Evolutionary conservation across 2,329 filamentous ascomycete species (phyloP).

Genomic region (Penicillium sclerotigenum): DNA sequence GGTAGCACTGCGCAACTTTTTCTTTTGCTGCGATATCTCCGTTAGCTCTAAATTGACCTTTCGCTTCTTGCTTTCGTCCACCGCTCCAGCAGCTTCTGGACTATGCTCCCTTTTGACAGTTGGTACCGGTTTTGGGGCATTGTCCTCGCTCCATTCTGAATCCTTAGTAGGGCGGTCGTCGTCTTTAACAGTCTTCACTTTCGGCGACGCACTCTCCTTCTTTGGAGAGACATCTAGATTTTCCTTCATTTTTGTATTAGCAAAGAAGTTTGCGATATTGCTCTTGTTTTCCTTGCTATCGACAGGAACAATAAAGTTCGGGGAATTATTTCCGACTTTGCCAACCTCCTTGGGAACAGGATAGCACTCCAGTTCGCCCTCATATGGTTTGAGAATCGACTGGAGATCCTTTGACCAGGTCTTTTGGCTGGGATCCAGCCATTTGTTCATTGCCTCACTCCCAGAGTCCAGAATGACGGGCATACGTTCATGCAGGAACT

Average conservation of each 20-base stretch:
- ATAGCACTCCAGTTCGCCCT: conserved; percentile 78
- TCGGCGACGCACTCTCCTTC: conserved; percentile 35
- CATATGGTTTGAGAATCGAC: conserved; percentile 71
- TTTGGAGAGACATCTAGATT: conserved; percentile 10
- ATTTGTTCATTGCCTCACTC: conserved; percentile 65
- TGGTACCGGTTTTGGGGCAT: conserved; percentile 49
- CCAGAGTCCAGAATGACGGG: conserved; percentile 82
- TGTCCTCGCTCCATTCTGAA: conserved; percentile 33
- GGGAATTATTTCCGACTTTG: conserved; percentile 89
- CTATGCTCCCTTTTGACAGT: conserved; percentile 50
- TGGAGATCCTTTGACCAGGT: conserved; percentile 80
- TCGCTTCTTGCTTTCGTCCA: conserved; percentile 24
- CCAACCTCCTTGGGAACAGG: conserved; percentile 85
- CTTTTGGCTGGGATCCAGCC: conserved; percentile 70
- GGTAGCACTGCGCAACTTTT: conserved; percentile 56
- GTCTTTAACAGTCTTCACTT: conserved; percentile 23
- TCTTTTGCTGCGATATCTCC: conserved; percentile 41
- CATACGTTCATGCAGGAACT: conserved; percentile 92
- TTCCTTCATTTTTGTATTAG: conserved; percentile 49
- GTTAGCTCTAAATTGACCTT: conserved; percentile 20
- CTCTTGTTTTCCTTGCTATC: conserved; percentile 83
- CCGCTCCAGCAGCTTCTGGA: conserved; percentile 23
- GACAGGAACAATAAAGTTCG: conserved; percentile 76
- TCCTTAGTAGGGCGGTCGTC: conserved; percentile 4
- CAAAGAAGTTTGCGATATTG: conserved; percentile 93